Base-by-base conservation (phyloP, 2,329 filamentous ascomycete genomes). In the Ceratocystiopsis sp. region DNA sequence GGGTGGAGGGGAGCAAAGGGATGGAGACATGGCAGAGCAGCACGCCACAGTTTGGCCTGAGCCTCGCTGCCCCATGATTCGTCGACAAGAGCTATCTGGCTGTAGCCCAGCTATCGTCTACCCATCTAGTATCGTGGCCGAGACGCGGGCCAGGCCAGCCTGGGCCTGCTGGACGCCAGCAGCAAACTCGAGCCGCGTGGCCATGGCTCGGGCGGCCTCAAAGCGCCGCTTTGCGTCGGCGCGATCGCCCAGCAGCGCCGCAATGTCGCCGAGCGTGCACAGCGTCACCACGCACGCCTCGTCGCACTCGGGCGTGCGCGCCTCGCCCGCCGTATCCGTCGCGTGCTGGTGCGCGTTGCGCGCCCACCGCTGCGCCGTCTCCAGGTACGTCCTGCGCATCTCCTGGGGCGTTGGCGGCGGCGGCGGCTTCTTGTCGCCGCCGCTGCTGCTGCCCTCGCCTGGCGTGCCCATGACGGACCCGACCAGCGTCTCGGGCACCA, bases 201-300 rank as follows among this genome's bases (percentile, higher is more conserved):
- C 71, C 57, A 89, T 58, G 17, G 67, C 67, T 43, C 74, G 69
- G 11, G 82, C 80, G 56, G 93, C 73, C 43, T 69, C 62, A 55
- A 83, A 94, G 54, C 72, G 73, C 51, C 67, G 68, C 52, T 69
- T 69, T 2, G 89, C 86, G 50, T 81, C 69, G 4, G 64, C 63
- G 1, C 67, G 54, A 52, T 82, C 71, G 1, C 80, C 79, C 46
- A 78, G 62, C 71, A 91, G 78, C 50, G 82, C 76, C 1, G 83
- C 80, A 51, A 95, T 79, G 53, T 93, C 83, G 19, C 78, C 89
- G 42, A 94, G 71, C 56, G 93, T 93, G 59, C 84, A 82, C n/a
- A 83, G 76, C 9, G 87, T 82, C 7, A 80, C 81, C 3, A 80
- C 81, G 54, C 87, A 95, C 2, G 80, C 84, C 44, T 80, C 60